Base-by-base conservation (phyloP, 257 asterid species). In the Ehretia macrophylla region DNA sequence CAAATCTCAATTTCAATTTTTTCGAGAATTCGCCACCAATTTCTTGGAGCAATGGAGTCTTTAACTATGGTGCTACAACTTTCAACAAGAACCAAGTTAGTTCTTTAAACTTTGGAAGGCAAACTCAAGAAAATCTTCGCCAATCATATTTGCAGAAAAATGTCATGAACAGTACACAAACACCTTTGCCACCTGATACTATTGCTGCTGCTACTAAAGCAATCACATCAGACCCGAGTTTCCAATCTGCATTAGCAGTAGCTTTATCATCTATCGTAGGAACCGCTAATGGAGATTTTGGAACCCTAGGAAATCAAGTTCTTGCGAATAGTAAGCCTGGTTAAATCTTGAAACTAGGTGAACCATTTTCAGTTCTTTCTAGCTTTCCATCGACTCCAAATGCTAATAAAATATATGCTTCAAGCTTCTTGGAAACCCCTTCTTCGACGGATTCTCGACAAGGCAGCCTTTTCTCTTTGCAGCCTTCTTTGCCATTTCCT, bases 231-330 rank as follows among this genome's bases (percentile, higher is more conserved):
- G 87, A 92, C 68, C 98, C 98, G 0, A 82, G 68, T 51, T 92
- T 92, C 70, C 96, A 84, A 60, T 88, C 95, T 18, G 97, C 88
- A 21, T 67, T 88, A 63, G 98, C 95, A n/a, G 90, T 87, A 19
- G 98, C 97, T 50, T 81, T 92, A 2, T 49, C 95, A 21, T 84
- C 98, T 8, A 72, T 92, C 73, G 85, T 92, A 1, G 82, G 81
- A 39, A 47, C 82, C 0, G 48, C 70, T 11, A 47, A 68, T 17
- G 58, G 65, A 22, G 38, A n/a, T 27, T 14, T 62, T n/a, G 65
- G 57, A 44, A 5, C 72, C 5, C 19, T 56, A 32, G 69, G 44
- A 8, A 66, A 57, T 53, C 77, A 70, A 18, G 69, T 47, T 9
- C n/a, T n/a, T n/a, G n/a, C n/a, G n/a, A n/a, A n/a, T n/a, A n/a